phyloP scores from a whole-genome alignment of 345 rosid genomes.

The Eucalyptus caleyi region DNA sequence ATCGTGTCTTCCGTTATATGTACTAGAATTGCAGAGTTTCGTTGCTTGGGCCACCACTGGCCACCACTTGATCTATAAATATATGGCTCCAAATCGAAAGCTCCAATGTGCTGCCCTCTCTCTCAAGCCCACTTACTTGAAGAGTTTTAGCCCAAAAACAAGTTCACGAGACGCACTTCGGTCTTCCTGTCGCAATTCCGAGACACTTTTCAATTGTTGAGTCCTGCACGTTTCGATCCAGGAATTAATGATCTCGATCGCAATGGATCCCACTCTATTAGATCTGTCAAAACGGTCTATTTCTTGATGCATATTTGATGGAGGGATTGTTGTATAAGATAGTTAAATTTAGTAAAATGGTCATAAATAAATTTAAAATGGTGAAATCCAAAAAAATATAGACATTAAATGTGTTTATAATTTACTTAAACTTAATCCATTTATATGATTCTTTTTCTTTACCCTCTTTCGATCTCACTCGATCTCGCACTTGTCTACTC shows the following conservation, averaged over 20 bases:
- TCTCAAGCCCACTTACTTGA: not conserved
- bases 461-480: not conserved
- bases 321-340: not conserved
- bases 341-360: no score
- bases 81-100: not conserved
- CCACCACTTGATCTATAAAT: not conserved
- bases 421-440: no score
- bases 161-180: not conserved
- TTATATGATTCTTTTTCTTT: no score
- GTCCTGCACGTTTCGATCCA: not conserved
- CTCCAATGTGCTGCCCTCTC: not conserved
- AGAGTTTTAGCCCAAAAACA: not conserved
- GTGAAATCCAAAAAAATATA: no score
- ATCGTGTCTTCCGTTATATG: not conserved
- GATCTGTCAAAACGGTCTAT: not conserved
- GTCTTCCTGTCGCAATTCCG: not conserved
- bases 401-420: fast-evolving
- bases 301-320: not conserved
- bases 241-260: not conserved
- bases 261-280: not conserved
- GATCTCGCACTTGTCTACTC: fast-evolving
- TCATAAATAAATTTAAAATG: no score
- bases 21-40: not conserved
- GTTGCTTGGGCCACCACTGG: not conserved
- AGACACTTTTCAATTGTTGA: not conserved